Base-by-base conservation (phyloP, 1,284 basidiomycete species). In the Malassezia obtusa region DNA sequence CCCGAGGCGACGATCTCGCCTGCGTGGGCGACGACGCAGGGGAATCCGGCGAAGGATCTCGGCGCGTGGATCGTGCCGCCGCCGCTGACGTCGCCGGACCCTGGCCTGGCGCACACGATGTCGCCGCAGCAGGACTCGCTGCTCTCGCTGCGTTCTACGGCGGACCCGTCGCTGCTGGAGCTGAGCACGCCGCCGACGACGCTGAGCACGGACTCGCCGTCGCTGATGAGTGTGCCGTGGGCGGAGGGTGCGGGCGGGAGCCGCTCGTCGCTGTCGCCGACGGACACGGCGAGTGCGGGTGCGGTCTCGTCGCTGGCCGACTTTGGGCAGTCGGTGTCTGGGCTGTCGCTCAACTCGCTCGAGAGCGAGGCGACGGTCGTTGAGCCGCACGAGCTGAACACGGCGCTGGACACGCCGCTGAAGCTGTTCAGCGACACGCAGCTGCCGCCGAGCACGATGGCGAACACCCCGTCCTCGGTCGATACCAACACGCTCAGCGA, bases 381-480 rank as follows among this genome's bases (percentile, higher is more conserved):
- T 8, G 48, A 45, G 14, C 43, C 43, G 11, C 24, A 44, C 2
- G 52, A 55, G n/a, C 26, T 50, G 6, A 50, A 38, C 25, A 41
- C 38, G 14, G n/a, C 44, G 8, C 25, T 56, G 28, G 53, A 56
- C 17, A 56, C 49, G 15, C 49, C 53, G 36, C 24, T 56, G 12
- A 56, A 56, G 39, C 41, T 56, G n/a, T 56, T 56, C 22, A 50
- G 53, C 24, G 49, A 56, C 30, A 36, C 40, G 32, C 52, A 38
- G 37, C 44, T 37, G 17, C 39, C 28, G 14, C 35, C 45, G 3
- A 45, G 36, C 21, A 19, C 38, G n/a, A 31, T 33, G 19, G 36
- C 48, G 17, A 36, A 36, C 7, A 46, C 52, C 4, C 44, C 49
- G 21, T 50, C 52, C 15, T 50, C 52, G 12, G 47, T 38, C 33